Evolutionary conservation across 164 flowering plant genomes (phyloP).

Genomic region (Buxus sempervirens): DNA sequence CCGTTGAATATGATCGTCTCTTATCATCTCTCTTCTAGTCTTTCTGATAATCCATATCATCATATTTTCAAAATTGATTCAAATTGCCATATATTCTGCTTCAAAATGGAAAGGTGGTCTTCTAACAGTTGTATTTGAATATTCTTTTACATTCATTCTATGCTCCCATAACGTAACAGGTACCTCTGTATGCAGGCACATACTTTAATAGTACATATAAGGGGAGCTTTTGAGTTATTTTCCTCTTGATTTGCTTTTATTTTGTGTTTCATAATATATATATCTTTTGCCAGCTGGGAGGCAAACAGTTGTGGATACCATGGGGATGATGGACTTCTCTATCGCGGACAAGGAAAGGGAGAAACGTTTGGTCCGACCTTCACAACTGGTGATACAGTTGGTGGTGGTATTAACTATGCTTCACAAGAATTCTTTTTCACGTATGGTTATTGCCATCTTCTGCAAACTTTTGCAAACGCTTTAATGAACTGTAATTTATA

Average conservation of each 20-base stretch:
- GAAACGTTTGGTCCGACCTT: constrained; percentile 89
- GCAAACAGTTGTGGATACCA: constrained; percentile 92
- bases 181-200: no score
- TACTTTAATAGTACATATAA: no score
- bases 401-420: constrained; percentile 93
- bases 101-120: no score
- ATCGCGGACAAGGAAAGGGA: constrained; percentile 86
- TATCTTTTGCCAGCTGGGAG: constrained; percentile 69
- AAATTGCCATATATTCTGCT: no score
- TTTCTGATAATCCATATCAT: no score
- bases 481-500: background rate
- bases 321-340: constrained; percentile 94
- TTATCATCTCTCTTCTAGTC: no score
- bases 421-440: constrained; percentile 94
- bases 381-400: constrained; percentile 84
- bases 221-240: background rate
- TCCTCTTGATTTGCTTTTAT: background rate
- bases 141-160: no score
- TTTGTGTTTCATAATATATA: background rate
- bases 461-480: constrained; percentile 3
- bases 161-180: no score
- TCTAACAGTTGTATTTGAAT: no score
- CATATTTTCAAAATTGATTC: no score
- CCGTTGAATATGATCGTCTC: no score
- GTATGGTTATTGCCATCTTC: constrained; percentile 43